Base-by-base conservation (phyloP, 2,329 filamentous ascomycete genomes). In the Dothiorella sarmentorum region DNA sequence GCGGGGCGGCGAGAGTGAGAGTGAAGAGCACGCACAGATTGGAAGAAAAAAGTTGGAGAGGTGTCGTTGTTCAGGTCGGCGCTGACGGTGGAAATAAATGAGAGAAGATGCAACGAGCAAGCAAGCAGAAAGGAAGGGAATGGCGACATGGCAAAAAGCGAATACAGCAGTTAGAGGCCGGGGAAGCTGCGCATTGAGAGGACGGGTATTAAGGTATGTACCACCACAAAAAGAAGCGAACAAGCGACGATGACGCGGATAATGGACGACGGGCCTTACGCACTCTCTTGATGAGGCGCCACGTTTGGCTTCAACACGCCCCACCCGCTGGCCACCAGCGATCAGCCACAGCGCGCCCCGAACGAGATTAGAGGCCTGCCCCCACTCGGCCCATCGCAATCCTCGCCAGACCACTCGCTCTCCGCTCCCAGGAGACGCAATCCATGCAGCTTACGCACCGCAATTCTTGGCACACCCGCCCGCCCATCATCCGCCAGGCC, bases 41-140 rank as follows among this genome's bases (percentile, higher is more conserved):
- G 56, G 38, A 61, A 61, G 42, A 52, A 56, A 42, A 20, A 61
- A 18, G 49, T 56, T 13, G 60, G 60, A 33, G 60, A 61, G 17
- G 60, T 61, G 35, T 52, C 55, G 43, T 61, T 61, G 49, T 61
- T 56, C 22, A 61, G 52, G 40, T 61, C 57, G 20, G 57, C 57
- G 26, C 38, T 15, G 17, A 43, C 49, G 17, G 42, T 26, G 35
- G 10, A 38, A 43, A 49, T 37, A 24, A 42, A 59, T 11, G 49
- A 53, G 17, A 53, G 49, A 11, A 52, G n/a, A 18, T 40, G 35
- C 38, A 51, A 51, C 29, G 47, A 47, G 33, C 22, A 26, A 33
- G 40, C 27, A 17, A 49, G 45, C 17, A 43, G 31, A 49, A 60
- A 52, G 6, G 47, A 56, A 56, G 13, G 9, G 20, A 53, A 17